Conservation (phyloP, 305 asterid genomes). For the Fraxinus sp. region DNA sequence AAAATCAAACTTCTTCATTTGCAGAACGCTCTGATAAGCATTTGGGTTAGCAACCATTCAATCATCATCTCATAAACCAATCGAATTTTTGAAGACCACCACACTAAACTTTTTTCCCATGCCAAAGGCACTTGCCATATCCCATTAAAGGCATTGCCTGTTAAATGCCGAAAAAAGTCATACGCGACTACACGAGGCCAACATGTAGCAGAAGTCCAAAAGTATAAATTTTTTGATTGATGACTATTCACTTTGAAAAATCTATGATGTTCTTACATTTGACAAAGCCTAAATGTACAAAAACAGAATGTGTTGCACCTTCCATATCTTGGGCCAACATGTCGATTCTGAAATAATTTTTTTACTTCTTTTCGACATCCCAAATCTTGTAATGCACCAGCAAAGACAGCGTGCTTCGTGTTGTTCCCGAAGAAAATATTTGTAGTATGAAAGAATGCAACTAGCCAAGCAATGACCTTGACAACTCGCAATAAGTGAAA, state of each 20-base stretch:
- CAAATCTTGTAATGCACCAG: not conserved
- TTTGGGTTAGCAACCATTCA: not conserved
- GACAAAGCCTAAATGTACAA: not conserved
- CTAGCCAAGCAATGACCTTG: not conserved
- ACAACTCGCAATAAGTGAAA: not conserved
- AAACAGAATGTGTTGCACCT: not conserved
- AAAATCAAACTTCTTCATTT: conserved; percentile 9
- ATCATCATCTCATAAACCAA: conserved; percentile 2
- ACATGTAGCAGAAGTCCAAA: not conserved
- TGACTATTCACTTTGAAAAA: not conserved
- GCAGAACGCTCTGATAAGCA: conserved; percentile 10
- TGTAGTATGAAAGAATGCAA: not conserved
- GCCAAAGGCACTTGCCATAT: conserved; percentile 4
- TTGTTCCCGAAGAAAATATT: not conserved
- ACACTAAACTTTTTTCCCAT: not conserved
- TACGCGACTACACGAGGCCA: not conserved
- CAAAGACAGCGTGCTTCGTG: not conserved
- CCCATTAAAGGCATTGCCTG: conserved; percentile 2
- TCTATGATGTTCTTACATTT: not conserved
- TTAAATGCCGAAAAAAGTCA: not conserved
- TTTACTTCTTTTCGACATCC: not conserved
- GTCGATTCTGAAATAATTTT: not conserved
- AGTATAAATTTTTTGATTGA: not conserved
- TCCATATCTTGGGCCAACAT: not conserved
- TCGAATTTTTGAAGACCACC: conserved; percentile 26